phyloP scores from a whole-genome alignment of 257 asterid genomes.

The Solanum etuberosum region DNA sequence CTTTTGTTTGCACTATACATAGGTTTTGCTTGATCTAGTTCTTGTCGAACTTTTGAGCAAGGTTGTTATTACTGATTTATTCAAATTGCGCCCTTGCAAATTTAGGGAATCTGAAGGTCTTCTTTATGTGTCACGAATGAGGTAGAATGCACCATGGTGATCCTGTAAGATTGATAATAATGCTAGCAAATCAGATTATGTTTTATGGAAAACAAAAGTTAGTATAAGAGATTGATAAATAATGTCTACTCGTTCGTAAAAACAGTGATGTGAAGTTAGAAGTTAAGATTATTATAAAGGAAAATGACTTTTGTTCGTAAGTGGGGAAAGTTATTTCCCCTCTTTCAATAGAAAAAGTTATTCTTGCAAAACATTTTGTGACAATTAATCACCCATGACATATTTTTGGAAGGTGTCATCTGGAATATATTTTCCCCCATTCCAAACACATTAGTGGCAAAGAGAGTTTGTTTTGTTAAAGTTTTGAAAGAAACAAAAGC shows the following conservation, averaged over 20 bases:
- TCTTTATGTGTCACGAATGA: neutral
- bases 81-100: neutral
- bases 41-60: neutral
- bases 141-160: neutral
- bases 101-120: neutral
- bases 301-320: neutral
- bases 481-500: neutral
- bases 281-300: neutral
- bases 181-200: neutral
- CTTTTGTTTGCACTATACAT: neutral
- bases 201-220: neutral
- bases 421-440: neutral
- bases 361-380: neutral
- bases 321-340: neutral
- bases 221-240: neutral
- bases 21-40: neutral
- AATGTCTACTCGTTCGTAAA: neutral
- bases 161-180: neutral
- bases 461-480: neutral
- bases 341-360: neutral
- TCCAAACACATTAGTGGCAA: neutral
- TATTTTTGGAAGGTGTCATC: neutral
- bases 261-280: neutral
- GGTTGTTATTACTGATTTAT: neutral
- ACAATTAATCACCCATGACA: neutral